phyloP scores from a whole-genome alignment of 2,329 filamentous ascomycete genomes.

The Colletotrichum abscissum region DNA sequence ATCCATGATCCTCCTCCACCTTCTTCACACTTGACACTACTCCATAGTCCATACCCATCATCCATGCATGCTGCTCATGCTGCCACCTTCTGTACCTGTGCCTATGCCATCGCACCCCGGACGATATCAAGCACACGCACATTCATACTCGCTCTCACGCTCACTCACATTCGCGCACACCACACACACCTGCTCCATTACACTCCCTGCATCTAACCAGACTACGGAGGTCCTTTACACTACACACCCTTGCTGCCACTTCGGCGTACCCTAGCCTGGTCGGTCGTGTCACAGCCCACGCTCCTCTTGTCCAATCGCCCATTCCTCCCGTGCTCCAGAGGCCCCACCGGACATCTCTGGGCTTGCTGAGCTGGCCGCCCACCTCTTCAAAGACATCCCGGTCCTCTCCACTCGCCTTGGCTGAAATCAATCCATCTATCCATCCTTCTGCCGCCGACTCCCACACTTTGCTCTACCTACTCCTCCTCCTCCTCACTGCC shows the following conservation, averaged over 20 bases:
- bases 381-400: constrained; percentile 32
- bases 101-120: constrained; percentile 22
- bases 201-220: constrained; percentile 30
- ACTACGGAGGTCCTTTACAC: constrained; percentile 16
- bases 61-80: constrained; percentile 4
- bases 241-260: constrained; percentile 34
- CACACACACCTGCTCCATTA: constrained; percentile 17
- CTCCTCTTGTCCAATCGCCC: constrained; percentile 45
- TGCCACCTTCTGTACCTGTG: neutral
- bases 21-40: neutral
- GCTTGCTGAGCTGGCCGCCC: constrained; percentile 36
- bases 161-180: neutral
- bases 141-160: too few relatives aligned
- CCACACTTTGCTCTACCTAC: constrained; percentile 11
- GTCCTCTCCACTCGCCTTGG: constrained; percentile 32
- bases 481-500: neutral
- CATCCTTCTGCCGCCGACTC: constrained; percentile 32
- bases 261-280: constrained; percentile 35
- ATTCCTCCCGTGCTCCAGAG: constrained; percentile 36
- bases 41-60: neutral
- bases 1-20: neutral
- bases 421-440: constrained; percentile 24
- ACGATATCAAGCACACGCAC: constrained; percentile 28
- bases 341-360: constrained; percentile 36
- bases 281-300: constrained; percentile 46